Percentiles rank a stretch among this genome's conserved stretches.
Conservation (phyloP, 176 grass and related monocot species). For the bread wheat (Triticum aestivum) region IWGSC_CS_RefSeq_v2.1 NC_057797.1:601572818-601573317, state of each 20-base stretch:
- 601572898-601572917: not conserved
- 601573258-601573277: constrained; percentile 70
- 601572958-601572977: constrained; percentile 45
- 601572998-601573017: constrained; percentile 43
- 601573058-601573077: not conserved
- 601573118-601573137: not conserved
- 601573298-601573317: constrained; percentile 65
- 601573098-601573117: not conserved
- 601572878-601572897: not conserved
- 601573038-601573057: not conserved
- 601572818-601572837: constrained; percentile 62
- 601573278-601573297: constrained; percentile 72
- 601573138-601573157: not conserved
- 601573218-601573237: not conserved
- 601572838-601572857: constrained; percentile 57
- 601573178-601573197: not conserved
- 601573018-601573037: constrained; percentile 48
- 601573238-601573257: constrained; percentile 15
- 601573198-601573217: not conserved
- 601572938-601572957: constrained; percentile 76
- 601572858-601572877: not conserved
- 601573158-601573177: not conserved
- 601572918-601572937: not conserved
- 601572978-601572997: constrained; percentile 45
- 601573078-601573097: constrained; percentile 23